phyloP scores from a whole-genome alignment of 768 basidiomycete genomes.

The Hygrocybe punicea region DNA sequence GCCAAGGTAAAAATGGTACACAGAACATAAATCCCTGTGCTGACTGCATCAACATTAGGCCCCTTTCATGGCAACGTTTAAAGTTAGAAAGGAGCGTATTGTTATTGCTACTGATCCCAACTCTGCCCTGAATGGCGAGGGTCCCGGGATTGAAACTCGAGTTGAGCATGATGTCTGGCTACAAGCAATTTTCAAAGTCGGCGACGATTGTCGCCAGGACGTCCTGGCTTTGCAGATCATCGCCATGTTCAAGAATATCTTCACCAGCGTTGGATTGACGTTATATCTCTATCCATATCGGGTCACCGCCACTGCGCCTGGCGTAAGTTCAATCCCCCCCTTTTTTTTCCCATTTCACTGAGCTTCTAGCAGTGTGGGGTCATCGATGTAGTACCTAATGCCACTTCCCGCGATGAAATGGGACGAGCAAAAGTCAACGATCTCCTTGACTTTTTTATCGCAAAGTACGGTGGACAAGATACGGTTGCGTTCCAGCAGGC shows the following conservation, averaged over 20 bases:
- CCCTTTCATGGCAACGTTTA: slow-evolving; percentile 99
- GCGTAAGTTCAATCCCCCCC: slow-evolving; percentile 53
- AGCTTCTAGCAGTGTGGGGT: slow-evolving; percentile 74
- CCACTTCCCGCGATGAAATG: slow-evolving; percentile 99
- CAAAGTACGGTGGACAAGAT: slow-evolving; percentile 89
- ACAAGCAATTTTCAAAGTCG: slow-evolving; percentile 99
- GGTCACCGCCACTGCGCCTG: slow-evolving; percentile 94
- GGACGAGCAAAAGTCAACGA: slow-evolving; percentile 98
- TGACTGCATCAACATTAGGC: slow-evolving; percentile 51
- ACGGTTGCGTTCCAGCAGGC: slow-evolving; percentile 89
- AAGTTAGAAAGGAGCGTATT: slow-evolving; percentile 83
- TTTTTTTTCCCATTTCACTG: background rate
- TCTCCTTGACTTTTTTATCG: slow-evolving; percentile 87
- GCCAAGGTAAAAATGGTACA: slow-evolving; percentile 67
- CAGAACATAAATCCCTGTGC: background rate
- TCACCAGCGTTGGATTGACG: slow-evolving; percentile 80
- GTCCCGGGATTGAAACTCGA: slow-evolving; percentile 52
- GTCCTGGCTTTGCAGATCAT: slow-evolving; percentile 96
- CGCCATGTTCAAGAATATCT: slow-evolving; percentile 99
- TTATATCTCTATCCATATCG: slow-evolving; percentile 94
- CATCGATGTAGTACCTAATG: slow-evolving; percentile 96
- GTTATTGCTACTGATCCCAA: slow-evolving; percentile 70
- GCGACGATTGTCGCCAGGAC: slow-evolving; percentile 98
- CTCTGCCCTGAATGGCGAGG: slow-evolving; percentile 62
- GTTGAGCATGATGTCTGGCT: slow-evolving; percentile 90